These are phyloP conservation scores for Pythium sukuiense DNA, from an alignment of 352 stramenopile species.

Conservation along the genomic window DNA sequence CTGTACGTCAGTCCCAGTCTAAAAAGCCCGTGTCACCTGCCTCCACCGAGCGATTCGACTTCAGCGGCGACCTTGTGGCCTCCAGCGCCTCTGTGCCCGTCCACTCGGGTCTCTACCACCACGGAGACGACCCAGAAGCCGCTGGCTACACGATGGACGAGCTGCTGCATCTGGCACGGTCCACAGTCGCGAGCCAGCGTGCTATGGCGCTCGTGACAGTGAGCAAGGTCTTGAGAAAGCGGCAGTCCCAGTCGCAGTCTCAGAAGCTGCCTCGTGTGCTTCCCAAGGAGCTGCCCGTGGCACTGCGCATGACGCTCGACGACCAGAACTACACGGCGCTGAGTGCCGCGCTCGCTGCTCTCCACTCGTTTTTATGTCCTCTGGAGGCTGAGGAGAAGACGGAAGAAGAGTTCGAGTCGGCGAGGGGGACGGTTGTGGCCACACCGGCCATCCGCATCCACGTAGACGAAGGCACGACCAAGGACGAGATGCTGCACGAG, in stretches of 20 bases:
- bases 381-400: not conserved
- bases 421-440: constrained; percentile 10
- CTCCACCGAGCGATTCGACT: constrained; percentile 68
- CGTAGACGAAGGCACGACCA: constrained; percentile 17
- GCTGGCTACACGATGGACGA: constrained; percentile 76
- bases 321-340: constrained; percentile 40
- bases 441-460: constrained; percentile 22
- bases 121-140: constrained; percentile 69
- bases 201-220: constrained; percentile 64
- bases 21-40: constrained; percentile 28
- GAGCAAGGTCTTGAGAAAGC: constrained; percentile 57
- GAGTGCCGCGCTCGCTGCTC: constrained; percentile 26
- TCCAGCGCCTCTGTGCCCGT: constrained; percentile 28
- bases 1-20: constrained; percentile 14
- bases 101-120: constrained; percentile 78
- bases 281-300: constrained; percentile 28
- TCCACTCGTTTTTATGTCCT: constrained; percentile 32
- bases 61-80: constrained; percentile 40
- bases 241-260: constrained; percentile 24
- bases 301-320: constrained; percentile 33
- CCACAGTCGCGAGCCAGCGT: constrained; percentile 69
- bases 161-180: constrained; percentile 69
- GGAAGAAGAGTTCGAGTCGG: constrained; percentile 6
- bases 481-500: constrained; percentile 26
- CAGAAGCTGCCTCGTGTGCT: constrained; percentile 8